These are phyloP conservation scores for Conringia planisiliqua DNA, from an alignment of 345 rosid species.

Conservation along the genomic window DNA sequence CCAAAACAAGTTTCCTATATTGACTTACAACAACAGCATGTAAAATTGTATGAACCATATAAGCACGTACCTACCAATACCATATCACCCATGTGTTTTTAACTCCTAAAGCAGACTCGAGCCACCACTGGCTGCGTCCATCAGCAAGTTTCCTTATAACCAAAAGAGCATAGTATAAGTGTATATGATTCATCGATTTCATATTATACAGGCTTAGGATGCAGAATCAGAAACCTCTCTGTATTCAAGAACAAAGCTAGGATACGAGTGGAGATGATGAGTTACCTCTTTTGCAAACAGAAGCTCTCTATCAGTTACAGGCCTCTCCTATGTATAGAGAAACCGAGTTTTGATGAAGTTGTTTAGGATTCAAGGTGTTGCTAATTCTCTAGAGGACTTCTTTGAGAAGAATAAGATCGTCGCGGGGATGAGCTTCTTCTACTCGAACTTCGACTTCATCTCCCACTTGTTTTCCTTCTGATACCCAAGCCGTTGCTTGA, in stretches of 20 bases:
- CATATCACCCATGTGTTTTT: not conserved
- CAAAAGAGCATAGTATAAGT: not conserved
- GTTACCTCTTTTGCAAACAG: conserved; percentile 33
- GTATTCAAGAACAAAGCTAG: not conserved
- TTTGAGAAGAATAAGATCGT: conserved; percentile 64
- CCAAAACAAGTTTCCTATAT: conserved; percentile 15
- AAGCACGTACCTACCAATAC: not conserved
- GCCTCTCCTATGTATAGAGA: conserved; percentile 13
- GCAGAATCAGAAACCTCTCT: not conserved
- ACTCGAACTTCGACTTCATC: conserved; percentile 79
- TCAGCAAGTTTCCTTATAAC: conserved; percentile 21
- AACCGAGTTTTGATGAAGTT: conserved; percentile 11
- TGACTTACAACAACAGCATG: conserved; percentile 17
- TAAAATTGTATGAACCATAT: conserved; percentile 5
- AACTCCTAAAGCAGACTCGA: not conserved
- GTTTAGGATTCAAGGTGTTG: not conserved
- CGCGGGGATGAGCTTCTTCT: conserved; percentile 82
- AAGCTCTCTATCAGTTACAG: conserved; percentile 4
- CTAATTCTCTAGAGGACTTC: conserved; percentile 42
- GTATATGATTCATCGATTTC: not conserved
- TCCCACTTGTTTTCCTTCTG: conserved; percentile 67
- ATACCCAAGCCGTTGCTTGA: conserved; percentile 79
- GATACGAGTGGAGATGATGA: not conserved
- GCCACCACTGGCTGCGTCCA: conserved; percentile 19
- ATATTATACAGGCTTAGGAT: not conserved